phyloP scores from a whole-genome alignment of 805 yeast species.

The Pichia phayaonensis region DNA sequence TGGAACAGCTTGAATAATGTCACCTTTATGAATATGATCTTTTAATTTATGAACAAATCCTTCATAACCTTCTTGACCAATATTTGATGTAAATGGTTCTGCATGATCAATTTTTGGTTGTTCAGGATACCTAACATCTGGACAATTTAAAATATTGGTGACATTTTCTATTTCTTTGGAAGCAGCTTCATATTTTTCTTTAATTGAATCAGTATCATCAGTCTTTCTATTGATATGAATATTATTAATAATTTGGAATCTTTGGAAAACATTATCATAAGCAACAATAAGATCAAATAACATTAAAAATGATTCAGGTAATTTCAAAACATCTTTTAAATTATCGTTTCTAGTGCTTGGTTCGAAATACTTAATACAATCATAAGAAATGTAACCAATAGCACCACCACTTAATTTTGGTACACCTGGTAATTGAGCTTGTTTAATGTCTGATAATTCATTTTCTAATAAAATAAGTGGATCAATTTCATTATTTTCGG shows the following conservation, averaged over 20 bases:
- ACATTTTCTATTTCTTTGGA: conserved; percentile 49
- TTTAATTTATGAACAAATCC: conserved; percentile 67
- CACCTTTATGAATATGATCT: conserved; percentile 80
- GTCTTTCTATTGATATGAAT: conserved; percentile 36
- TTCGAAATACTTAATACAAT: conserved; percentile 94
- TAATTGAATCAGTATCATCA: conserved; percentile 28
- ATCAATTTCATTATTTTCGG: conserved; percentile 57
- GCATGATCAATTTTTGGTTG: conserved; percentile 65
- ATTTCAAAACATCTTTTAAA: conserved; percentile 67
- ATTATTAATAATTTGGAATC: conserved; percentile 86
- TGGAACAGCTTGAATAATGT: conserved; percentile 96
- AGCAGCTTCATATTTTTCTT: conserved; percentile 46
- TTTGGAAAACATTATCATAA: conserved; percentile 88
- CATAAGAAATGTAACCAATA: conserved; percentile 90
- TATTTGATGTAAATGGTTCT: conserved; percentile 75
- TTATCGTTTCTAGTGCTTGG: conserved; percentile 72
- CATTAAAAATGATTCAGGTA: conserved; percentile 93
- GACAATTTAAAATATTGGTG: conserved; percentile 38
- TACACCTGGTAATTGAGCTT: conserved; percentile 74
- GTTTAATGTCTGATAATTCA: conserved; percentile 58
- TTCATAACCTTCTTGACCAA: conserved; percentile 93
- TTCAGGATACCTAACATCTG: conserved; percentile 49
- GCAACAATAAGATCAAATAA: conserved; percentile 84
- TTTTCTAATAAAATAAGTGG: conserved; percentile 70
- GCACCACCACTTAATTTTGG: conserved; percentile 93